These are phyloP conservation scores for Fistulina hepatica DNA, from an alignment of 1,284 basidiomycete genomes.

Conservation along the genomic window DNA sequence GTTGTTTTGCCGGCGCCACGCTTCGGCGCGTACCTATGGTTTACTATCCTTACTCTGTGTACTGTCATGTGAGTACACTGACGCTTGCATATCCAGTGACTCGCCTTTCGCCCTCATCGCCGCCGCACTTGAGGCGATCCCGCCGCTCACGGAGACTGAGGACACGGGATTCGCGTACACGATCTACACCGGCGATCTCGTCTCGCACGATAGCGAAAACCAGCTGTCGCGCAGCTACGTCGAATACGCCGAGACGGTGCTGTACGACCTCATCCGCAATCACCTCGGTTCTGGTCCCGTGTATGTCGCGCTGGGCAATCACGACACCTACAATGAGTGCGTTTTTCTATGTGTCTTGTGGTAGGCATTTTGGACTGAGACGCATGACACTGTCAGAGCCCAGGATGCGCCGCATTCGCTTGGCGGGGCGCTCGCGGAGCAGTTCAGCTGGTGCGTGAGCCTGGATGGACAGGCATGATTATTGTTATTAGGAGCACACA, in stretches of 20 bases:
- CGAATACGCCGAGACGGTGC: constrained; percentile 50
- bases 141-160: constrained; percentile 51
- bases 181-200: constrained; percentile 68
- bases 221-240: constrained; percentile 46
- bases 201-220: constrained; percentile 59
- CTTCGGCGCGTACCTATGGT: constrained; percentile 58
- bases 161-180: constrained; percentile 53
- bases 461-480: not conserved
- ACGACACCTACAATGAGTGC: constrained; percentile 60
- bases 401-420: constrained; percentile 55
- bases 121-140: constrained; percentile 58
- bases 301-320: constrained; percentile 68
- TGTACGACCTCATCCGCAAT: constrained; percentile 56
- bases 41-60: constrained; percentile 2
- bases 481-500: not conserved
- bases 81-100: constrained; percentile 42
- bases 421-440: constrained; percentile 38
- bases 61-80: not conserved
- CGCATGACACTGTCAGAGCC: constrained; percentile 30
- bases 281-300: constrained; percentile 54
- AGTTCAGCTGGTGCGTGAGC: constrained; percentile 50
- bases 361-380: constrained; percentile 4
- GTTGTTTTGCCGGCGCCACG: constrained; percentile 51
- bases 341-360: constrained; percentile 12
- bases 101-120: constrained; percentile 54